Evolutionary conservation across 768 basidiomycete genomes (phyloP), one percentile per base, ranked within the genome.

Genomic region (Hygrocybe punicea): DNA sequence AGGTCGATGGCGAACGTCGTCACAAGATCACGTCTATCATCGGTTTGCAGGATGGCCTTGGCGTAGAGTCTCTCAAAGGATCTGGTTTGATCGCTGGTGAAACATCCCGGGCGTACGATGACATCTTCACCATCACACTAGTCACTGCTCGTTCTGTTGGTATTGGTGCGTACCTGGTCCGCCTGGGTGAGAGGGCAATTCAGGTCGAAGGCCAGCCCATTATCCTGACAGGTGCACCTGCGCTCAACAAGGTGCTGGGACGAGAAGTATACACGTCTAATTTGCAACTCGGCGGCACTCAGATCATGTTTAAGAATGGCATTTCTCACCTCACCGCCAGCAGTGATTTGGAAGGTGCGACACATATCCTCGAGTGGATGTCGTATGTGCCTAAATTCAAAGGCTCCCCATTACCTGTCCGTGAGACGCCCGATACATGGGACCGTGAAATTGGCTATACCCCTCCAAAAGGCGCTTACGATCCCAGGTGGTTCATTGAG

Each of bases 221-320:
- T 76, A 99, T 99, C 71, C 84, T 99, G 59, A 99, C 97, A 13
- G 97, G 97, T 63, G 96, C 96, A 24, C 85, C 85, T 6, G 97
- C 97, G 4, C 83, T 99, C 62, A 99, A 98, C 83, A 98, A 99
- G 76, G 97, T 99, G 5, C 85, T 99, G 42, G 97, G 97, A 59
- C 90, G 97, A 49, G 97, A 98, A 72, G 97, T 99, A 46, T 98
- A 99, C 71, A 98, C 97, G 8, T 97, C 94, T 54, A 98, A 98
- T 72, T 73, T 99, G 63, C 97, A 98, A 72, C 90, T 99, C 58
- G 97, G 97, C 61, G 97, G 97, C 54, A 98, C 97, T n/a, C 97
- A 99, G 68, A 98, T 99, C 79, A 98, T 99, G 97, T 91, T 93
- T 84, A 98, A 98, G 84, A 99, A 99, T 68, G 97, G 97, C 74